Evolutionary conservation across 345 rosid species (phyloP).

Genomic region (Lepidium aucheri): DNA sequence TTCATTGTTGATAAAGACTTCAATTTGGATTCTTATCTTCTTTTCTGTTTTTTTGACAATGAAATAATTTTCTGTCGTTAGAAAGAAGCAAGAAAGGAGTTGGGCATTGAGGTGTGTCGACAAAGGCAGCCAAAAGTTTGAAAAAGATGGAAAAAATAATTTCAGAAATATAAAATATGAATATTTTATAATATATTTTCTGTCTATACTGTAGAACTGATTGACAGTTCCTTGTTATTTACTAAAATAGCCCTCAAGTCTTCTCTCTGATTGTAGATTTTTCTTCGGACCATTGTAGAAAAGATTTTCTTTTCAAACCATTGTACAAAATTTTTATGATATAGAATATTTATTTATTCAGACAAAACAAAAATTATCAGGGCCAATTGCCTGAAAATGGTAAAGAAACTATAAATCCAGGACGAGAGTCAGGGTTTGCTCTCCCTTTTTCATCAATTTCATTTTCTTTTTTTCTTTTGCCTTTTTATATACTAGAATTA

Average conservation of each 20-base stretch:
- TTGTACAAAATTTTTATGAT: not conserved
- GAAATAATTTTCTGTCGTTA: slow-evolving; percentile 20
- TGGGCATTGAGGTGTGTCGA: slow-evolving; percentile 14
- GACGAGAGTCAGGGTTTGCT: not conserved
- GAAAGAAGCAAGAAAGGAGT: slow-evolving; percentile 5
- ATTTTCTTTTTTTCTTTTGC: not conserved
- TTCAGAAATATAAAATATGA: not conserved
- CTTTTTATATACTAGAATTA: no score
- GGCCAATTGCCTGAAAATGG: not conserved
- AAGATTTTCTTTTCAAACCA: slow-evolving; percentile 8
- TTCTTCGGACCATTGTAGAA: slow-evolving; percentile 16
- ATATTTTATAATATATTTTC: slow-evolving; percentile 1
- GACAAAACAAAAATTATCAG: not conserved
- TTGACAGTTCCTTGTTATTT: slow-evolving; percentile 20
- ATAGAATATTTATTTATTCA: not conserved
- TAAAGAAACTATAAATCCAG: not conserved
- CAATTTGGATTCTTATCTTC: not conserved
- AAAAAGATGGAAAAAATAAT: not conserved
- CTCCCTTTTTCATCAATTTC: not conserved
- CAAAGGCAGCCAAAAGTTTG: slow-evolving; percentile 24
- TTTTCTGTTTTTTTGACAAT: not conserved
- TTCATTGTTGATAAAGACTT: slow-evolving; percentile 16
- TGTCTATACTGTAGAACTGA: slow-evolving; percentile 4
- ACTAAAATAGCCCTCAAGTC: slow-evolving; percentile 24
- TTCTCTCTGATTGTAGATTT: slow-evolving; percentile 13